Evolutionary conservation across 1,139 yeast species (phyloP).

Genomic region (Protomyces arabidopsidicola): DNA sequence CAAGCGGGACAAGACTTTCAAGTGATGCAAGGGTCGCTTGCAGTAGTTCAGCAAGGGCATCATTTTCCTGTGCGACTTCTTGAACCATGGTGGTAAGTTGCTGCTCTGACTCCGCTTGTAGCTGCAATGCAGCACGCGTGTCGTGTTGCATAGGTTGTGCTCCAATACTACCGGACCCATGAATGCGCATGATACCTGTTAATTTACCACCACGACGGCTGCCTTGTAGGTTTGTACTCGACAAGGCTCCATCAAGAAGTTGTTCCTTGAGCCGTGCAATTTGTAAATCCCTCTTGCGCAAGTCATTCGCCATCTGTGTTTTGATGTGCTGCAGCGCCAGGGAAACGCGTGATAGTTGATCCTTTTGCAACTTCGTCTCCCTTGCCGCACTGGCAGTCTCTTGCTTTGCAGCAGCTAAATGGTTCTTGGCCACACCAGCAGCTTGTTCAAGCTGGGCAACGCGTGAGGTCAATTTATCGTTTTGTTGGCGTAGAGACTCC

Average conservation of each 20-base stretch:
- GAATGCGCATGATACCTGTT: slow-evolving; percentile 3
- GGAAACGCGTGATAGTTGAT: slow-evolving; percentile 1
- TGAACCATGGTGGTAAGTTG: slow-evolving; percentile 10
- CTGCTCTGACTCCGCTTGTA: slow-evolving; percentile 5
- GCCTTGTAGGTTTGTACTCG: background rate
- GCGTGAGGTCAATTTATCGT: background rate
- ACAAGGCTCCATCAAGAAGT: slow-evolving; percentile 8
- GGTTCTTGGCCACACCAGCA: slow-evolving; percentile 14
- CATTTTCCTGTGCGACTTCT: slow-evolving; percentile 15
- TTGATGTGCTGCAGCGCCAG: slow-evolving; percentile 15
- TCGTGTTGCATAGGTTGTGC: background rate
- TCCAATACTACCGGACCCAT: slow-evolving; percentile 3
- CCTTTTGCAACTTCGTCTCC: slow-evolving; percentile 6
- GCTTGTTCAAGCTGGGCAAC: slow-evolving; percentile 7
- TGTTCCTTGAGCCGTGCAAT: slow-evolving; percentile 21
- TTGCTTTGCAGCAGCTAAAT: slow-evolving; percentile 13
- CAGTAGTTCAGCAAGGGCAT: slow-evolving; percentile 18
- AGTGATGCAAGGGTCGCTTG: slow-evolving; percentile 19
- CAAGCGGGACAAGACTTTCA: slow-evolving; percentile 9
- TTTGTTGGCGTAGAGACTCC: background rate
- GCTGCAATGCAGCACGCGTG: background rate
- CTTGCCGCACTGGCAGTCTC: slow-evolving; percentile 1
- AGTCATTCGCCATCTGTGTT: slow-evolving; percentile 13
- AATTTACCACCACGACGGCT: slow-evolving; percentile 8
- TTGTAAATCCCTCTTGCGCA: slow-evolving; percentile 18